These are phyloP conservation scores for Fusarium sp. DNA, from an alignment of 2,329 filamentous ascomycete species.

Conservation along the genomic window DNA sequence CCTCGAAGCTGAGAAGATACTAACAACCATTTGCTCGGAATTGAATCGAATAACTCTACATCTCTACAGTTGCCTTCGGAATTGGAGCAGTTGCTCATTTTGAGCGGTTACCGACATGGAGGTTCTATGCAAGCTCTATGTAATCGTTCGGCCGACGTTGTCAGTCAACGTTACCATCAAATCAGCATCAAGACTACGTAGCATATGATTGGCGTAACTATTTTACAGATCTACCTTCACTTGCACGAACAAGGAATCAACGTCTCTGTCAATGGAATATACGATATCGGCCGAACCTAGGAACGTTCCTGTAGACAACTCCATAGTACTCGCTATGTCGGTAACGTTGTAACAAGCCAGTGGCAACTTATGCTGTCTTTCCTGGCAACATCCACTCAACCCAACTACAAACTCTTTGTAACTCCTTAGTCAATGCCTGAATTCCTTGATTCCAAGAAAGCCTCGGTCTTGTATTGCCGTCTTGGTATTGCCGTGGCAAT, in stretches of 20 bases:
- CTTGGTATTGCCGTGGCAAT: background rate
- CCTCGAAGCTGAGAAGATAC: rapidly evolving
- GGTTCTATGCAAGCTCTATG: background rate
- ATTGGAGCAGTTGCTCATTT: too few species aligned
- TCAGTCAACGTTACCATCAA: background rate
- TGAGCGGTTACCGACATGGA: background rate
- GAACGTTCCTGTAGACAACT: background rate
- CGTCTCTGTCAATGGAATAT: too few species aligned
- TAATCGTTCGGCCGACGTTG: background rate
- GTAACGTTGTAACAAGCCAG: background rate
- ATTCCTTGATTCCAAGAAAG: background rate
- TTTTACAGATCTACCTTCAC: background rate
- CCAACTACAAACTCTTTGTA: background rate
- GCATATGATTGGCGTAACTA: background rate
- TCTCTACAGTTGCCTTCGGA: too few species aligned
- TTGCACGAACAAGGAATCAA: background rate
- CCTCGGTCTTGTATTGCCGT: background rate
- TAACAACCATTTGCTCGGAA: background rate
- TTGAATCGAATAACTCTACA: too few species aligned
- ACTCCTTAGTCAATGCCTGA: background rate
- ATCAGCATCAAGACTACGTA: background rate
- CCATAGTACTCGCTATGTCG: background rate
- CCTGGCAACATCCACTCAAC: background rate
- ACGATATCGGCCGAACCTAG: background rate
- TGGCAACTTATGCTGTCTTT: background rate